Conservation (phyloP, 139 green algal species). For the Chlorella sp. region DNA sequence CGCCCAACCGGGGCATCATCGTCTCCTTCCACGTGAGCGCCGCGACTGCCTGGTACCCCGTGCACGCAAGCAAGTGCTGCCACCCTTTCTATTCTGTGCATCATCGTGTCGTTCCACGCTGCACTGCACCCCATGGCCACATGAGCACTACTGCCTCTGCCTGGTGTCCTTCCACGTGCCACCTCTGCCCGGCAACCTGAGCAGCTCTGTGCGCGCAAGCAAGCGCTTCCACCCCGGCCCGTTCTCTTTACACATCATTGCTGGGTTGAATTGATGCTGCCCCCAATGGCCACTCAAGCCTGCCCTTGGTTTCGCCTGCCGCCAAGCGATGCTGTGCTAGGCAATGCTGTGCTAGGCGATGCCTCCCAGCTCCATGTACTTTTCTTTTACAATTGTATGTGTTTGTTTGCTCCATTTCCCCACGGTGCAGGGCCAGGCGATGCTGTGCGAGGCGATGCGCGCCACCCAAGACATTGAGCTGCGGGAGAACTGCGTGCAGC, state of each 20-base stretch:
- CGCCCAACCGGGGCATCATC: conserved; percentile 49
- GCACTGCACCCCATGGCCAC: too few relatives aligned
- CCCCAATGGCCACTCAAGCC: too few relatives aligned
- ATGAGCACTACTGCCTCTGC: too few relatives aligned
- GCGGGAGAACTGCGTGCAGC: conserved; percentile 35
- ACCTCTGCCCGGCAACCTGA: too few relatives aligned
- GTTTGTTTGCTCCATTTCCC: background rate
- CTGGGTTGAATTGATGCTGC: too few relatives aligned
- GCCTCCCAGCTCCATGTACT: background rate
- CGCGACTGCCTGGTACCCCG: background rate
- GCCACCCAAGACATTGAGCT: conserved; percentile 31
- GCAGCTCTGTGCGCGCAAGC: too few relatives aligned
- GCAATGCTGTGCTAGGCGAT: background rate
- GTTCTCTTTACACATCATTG: too few relatives aligned
- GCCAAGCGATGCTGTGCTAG: conserved; percentile 26
- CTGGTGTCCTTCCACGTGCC: too few relatives aligned
- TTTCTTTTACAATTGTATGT: background rate
- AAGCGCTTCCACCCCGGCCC: too few relatives aligned
- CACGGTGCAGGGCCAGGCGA: conserved; percentile 27
- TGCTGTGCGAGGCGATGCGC: conserved; percentile 35
- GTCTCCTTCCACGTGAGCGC: conserved; percentile 22
- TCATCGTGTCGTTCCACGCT: background rate
- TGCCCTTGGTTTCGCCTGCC: too few relatives aligned
- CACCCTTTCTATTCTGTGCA: too few relatives aligned
- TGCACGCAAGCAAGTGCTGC: background rate